These are phyloP conservation scores for Biscogniauxia sp. DNA, from an alignment of 2,329 filamentous ascomycete species.

Conservation along the genomic window DNA sequence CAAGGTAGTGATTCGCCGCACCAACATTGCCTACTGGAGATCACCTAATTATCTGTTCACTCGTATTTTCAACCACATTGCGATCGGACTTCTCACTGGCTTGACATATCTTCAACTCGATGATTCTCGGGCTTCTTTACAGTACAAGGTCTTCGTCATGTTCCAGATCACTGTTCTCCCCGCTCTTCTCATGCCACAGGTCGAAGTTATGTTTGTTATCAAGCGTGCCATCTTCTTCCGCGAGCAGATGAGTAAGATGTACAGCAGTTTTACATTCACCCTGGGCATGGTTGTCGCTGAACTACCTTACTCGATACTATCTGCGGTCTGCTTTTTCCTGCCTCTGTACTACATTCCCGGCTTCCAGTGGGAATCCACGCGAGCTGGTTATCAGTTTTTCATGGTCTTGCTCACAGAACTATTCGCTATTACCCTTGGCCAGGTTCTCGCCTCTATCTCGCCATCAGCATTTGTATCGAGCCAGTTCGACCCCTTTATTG, in stretches of 20 bases:
- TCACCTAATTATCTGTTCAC: conserved; percentile 89
- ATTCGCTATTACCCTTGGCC: conserved; percentile 78
- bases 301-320: conserved; percentile 79
- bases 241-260: conserved; percentile 82
- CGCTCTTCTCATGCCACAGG: conserved; percentile 77
- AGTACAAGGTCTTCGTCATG: conserved; percentile 85
- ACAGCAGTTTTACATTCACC: conserved; percentile 76
- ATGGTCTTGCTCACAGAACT: conserved; percentile 81
- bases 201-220: conserved; percentile 80
- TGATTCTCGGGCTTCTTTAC: conserved; percentile 70
- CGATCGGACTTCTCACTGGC: conserved; percentile 75
- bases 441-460: conserved; percentile 73
- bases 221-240: conserved; percentile 81
- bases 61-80: conserved; percentile 78
- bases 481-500: conserved; percentile 77
- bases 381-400: conserved; percentile 84
- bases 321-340: conserved; percentile 76
- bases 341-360: conserved; percentile 84
- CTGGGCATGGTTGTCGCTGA: conserved; percentile 78
- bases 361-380: conserved; percentile 58
- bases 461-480: conserved; percentile 76
- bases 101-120: conserved; percentile 78
- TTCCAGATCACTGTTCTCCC: conserved; percentile 87
- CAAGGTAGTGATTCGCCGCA: conserved; percentile 69
- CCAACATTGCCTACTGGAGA: conserved; percentile 78